These are phyloP conservation scores for Silene uniflora DNA, from an alignment of 148 eudicot species.

Conservation along the genomic window DNA sequence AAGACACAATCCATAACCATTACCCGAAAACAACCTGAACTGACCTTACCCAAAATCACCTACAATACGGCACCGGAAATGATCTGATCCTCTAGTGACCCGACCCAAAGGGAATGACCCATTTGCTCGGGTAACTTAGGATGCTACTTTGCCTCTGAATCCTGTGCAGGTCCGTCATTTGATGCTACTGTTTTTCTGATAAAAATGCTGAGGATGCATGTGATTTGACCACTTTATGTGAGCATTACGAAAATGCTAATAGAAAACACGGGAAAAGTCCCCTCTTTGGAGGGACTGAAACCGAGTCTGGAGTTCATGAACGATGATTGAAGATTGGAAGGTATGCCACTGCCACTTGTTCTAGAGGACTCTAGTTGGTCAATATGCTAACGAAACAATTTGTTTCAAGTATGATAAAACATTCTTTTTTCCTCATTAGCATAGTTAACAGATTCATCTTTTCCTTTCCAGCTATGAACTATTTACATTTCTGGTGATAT, in stretches of 20 bases:
- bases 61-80: not conserved
- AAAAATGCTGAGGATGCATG: constrained; percentile 1
- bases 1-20: not conserved
- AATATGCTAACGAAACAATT: constrained; percentile 32
- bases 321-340: constrained; percentile 35
- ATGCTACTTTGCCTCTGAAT: not conserved
- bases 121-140: not conserved
- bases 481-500: constrained; percentile 2
- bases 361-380: constrained; percentile 54
- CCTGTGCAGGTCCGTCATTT: constrained; percentile 6
- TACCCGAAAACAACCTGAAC: not conserved
- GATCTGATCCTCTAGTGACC: not conserved
- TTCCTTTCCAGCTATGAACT: not conserved
- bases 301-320: constrained; percentile 40
- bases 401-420: constrained; percentile 29
- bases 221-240: constrained; percentile 24
- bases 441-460: not conserved
- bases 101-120: not conserved
- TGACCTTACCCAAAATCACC: not conserved
- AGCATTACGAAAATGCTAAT: constrained; percentile 18
- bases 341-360: constrained; percentile 16
- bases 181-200: constrained; percentile 12
- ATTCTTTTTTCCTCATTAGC: not conserved
- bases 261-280: constrained; percentile 22
- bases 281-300: constrained; percentile 18